A percentile compares a stretch with the other conserved stretches of the same genome.
These are phyloP conservation scores for Fusarium praegraminearum DNA, from an alignment of 2,329 filamentous ascomycete genomes.

Conservation along the genomic window DNA sequence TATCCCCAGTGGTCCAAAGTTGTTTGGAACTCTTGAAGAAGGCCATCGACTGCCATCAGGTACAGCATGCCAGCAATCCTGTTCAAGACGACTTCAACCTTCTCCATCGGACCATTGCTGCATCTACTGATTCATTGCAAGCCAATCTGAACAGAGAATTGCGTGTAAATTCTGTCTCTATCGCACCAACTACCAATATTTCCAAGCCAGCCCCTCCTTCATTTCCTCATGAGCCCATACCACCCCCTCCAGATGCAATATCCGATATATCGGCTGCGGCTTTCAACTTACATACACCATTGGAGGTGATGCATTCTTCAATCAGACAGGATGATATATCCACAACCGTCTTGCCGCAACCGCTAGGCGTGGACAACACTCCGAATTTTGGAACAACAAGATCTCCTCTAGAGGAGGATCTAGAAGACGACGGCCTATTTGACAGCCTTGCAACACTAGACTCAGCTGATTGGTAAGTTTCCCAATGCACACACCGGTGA, in stretches of 20 bases:
- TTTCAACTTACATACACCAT: neutral
- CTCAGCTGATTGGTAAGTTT: constrained; percentile 2
- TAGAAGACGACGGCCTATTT: constrained; percentile 11
- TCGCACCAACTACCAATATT: rapidly evolving
- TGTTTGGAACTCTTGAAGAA: neutral
- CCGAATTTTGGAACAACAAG: neutral
- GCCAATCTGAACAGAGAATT: rapidly evolving
- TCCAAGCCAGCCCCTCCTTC: rapidly evolving
- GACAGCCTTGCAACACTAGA: constrained; percentile 16
- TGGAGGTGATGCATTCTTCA: neutral
- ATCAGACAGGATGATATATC: neutral
- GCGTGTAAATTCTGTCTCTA: rapidly evolving
- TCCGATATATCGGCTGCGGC: too few species aligned
- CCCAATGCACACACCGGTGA: rapidly evolving
- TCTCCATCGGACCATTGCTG: neutral
- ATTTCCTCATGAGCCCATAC: too few species aligned
- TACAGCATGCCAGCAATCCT: neutral
- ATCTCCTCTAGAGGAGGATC: neutral
- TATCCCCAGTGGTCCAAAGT: neutral
- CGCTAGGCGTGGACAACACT: rapidly evolving
- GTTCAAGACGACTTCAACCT: rapidly evolving
- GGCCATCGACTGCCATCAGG: neutral
- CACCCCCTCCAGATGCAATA: neutral
- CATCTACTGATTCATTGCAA: neutral
- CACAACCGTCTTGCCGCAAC: rapidly evolving